Evolutionary conservation across 768 basidiomycete genomes (phyloP), one percentile per base, ranked within the genome.

Genomic region (Amanita inopinata): DNA sequence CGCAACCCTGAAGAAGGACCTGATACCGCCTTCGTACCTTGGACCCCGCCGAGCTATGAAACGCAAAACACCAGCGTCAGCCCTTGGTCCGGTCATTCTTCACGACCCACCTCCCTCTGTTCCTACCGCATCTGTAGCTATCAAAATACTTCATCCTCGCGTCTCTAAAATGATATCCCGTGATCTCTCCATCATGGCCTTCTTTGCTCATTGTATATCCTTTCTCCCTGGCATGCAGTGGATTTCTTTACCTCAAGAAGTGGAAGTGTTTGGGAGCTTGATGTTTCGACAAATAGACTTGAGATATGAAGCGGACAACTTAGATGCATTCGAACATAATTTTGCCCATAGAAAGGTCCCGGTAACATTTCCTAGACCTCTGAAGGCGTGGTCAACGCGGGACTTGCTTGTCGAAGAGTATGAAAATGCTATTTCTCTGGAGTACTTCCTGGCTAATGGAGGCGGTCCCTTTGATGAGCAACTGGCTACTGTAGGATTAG

Each of bases 271-370:
- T 59, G 96, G 96, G 5, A 63, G 70, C 23, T 94, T 99, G 91
- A 99, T 99, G 96, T 74, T 78, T 56, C 84, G 80, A 51, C 96
- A 99, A 59, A 73, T 98, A 15, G 91, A 98, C 61, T 65, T 99
- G 35, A 72, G 90, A 25, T 75, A 83, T 46, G 96, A 99, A 59
- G 92, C 87, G 0, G 76, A 86, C 49, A 97, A 98, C 61, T 63
- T 99, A 41, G 63, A 76, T 18, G 71, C 65, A 1, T 99, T 99
- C 55, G 91, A 94, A 61, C 63, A 70, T 38, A 90, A 97, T 56
- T 99, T 99, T 53, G 69, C 74, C 6, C 67, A 76, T 22, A 73
- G 91, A 46, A 80, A 78, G 31, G 78, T 88, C 1, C 80, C 86
- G 1, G 80, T 98, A 17, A 83, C 76, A 8, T 99, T 98, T 62